phyloP scores from a whole-genome alignment of 139 green algal genomes.

The Gonium pectorale region DNA sequence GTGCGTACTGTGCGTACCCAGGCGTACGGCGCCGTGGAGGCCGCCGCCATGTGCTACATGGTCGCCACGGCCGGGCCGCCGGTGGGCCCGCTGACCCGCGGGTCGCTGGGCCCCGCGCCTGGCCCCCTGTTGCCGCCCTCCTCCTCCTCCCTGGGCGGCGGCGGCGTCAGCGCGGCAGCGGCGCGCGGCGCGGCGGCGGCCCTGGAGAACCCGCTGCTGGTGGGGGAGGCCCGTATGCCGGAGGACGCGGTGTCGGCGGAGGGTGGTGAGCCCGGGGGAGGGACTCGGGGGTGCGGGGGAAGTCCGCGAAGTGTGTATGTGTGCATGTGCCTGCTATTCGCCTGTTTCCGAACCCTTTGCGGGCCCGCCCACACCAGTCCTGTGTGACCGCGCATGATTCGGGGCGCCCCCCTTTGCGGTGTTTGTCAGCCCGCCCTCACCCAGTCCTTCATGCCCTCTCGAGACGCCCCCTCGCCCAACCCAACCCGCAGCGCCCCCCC shows the following conservation, averaged over 20 bases:
- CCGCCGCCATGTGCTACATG: slow-evolving; percentile 90
- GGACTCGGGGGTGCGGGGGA: too few relatives aligned
- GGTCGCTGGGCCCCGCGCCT: not conserved
- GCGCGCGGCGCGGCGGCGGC: slow-evolving; percentile 65
- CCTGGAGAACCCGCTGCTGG: slow-evolving; percentile 83
- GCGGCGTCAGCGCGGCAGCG: slow-evolving; percentile 13
- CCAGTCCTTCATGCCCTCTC: too few relatives aligned
- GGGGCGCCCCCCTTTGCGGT: too few relatives aligned
- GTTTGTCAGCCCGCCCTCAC: too few relatives aligned
- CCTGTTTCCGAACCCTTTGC: too few relatives aligned
- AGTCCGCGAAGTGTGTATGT: too few relatives aligned
- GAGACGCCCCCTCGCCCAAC: too few relatives aligned
- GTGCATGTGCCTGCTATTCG: too few relatives aligned
- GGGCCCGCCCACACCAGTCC: too few relatives aligned
- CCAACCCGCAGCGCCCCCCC: too few relatives aligned
- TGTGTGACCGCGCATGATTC: too few relatives aligned
- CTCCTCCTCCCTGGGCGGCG: slow-evolving; percentile 6
- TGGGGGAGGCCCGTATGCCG: slow-evolving; percentile 75
- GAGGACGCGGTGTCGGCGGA: slow-evolving; percentile 50
- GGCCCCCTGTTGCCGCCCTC: not conserved
- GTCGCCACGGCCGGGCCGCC: slow-evolving; percentile 67
- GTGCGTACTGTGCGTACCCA: not conserved
- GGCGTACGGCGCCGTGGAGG: slow-evolving; percentile 82
- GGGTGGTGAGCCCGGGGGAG: slow-evolving; percentile 30
- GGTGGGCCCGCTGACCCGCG: not conserved